Conservation (phyloP, 768 basidiomycete genomes). For the Boletus subcaerulescens region DNA sequence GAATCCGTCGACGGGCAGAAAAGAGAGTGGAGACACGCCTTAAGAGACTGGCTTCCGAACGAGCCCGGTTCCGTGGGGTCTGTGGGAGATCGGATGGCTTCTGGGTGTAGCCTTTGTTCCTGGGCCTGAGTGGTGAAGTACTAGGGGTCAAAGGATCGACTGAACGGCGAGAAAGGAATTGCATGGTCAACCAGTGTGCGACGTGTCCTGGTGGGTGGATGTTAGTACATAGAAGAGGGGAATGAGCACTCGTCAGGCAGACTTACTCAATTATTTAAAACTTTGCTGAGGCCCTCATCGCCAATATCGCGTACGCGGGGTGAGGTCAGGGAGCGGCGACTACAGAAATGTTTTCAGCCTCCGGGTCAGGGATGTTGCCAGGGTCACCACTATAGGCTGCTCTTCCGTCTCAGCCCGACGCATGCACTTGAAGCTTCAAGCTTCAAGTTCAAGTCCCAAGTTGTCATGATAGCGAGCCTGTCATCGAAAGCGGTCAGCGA, state of each 20-base stretch:
- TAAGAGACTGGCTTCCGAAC: conserved; percentile 27
- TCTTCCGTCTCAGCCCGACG: not conserved
- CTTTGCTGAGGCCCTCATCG: conserved; percentile 13
- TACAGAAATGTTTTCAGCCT: not conserved
- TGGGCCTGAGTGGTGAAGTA: not conserved
- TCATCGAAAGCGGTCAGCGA: not conserved
- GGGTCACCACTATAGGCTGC: conserved; percentile 7
- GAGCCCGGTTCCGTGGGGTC: conserved; percentile 17
- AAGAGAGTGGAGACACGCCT: conserved; percentile 30
- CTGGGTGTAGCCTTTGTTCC: conserved; percentile 1
- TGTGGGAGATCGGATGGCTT: conserved; percentile 3
- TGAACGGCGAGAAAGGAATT: conserved; percentile 30
- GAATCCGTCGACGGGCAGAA: conserved; percentile 19
- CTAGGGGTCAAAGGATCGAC: conserved; percentile 20
- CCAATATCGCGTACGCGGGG: conserved; percentile 17
- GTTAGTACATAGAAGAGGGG: conserved; percentile 15
- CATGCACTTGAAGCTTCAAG: not conserved
- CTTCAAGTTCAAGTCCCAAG: too few species aligned
- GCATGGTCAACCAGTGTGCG: conserved; percentile 14
- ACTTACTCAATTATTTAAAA: conserved; percentile 24
- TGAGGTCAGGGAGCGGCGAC: conserved; percentile 10
- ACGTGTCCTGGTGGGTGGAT: not conserved
- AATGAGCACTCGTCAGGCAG: not conserved
- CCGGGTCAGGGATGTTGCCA: conserved; percentile 16
- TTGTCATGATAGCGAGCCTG: not conserved